Evolutionary conservation across 495 filamentous ascomycete species (phyloP).

Genomic region (Hypoxylon crocopeplum): DNA sequence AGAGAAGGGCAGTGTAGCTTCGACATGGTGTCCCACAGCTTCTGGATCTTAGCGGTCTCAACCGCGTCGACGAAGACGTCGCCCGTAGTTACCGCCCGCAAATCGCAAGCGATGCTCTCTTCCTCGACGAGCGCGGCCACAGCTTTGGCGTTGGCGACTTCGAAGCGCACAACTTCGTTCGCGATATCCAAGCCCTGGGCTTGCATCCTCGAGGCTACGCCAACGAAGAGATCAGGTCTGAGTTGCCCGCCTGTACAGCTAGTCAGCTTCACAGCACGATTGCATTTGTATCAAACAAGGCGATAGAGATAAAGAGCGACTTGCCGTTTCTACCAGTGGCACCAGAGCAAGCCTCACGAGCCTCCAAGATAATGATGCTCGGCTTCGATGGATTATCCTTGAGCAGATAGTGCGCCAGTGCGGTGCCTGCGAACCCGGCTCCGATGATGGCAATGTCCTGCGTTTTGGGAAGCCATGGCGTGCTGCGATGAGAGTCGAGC

Average conservation of each 20-base stretch:
- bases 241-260: constrained; percentile 56
- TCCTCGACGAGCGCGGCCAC: constrained; percentile 50
- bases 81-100: constrained; percentile 48
- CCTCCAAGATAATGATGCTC: constrained; percentile 71
- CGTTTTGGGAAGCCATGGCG: constrained; percentile 40
- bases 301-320: background rate
- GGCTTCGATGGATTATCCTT: constrained; percentile 37
- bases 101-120: constrained; percentile 55
- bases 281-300: background rate
- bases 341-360: constrained; percentile 73
- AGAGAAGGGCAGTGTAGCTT: constrained; percentile 46
- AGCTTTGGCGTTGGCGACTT: constrained; percentile 55
- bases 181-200: constrained; percentile 50
- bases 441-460: constrained; percentile 49
- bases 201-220: constrained; percentile 46
- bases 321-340: constrained; percentile 68
- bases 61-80: constrained; percentile 56
- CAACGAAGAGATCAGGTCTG: constrained; percentile 58
- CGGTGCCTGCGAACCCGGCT: constrained; percentile 43
- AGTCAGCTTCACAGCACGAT: constrained; percentile 37
- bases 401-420: constrained; percentile 39
- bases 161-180: constrained; percentile 54
- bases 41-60: constrained; percentile 41
- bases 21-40: constrained; percentile 44
- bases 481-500: constrained; percentile 47